Conservation (phyloP, 257 asterid species). For the Ligustrum vulgare region DNA sequence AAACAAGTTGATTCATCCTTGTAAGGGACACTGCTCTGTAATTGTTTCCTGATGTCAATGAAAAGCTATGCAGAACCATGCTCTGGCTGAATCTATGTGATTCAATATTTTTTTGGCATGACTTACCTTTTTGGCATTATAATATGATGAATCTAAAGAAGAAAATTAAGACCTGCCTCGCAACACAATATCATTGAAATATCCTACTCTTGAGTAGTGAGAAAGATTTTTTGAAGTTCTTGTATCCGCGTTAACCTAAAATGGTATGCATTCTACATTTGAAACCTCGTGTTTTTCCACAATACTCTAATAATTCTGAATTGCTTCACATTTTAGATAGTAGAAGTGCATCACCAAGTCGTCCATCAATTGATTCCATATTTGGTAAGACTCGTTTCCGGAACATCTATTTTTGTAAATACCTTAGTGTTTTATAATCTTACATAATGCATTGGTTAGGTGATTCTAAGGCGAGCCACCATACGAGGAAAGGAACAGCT, state of each 20-base stretch:
- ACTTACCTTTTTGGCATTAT: background rate
- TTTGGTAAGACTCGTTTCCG: slow-evolving; percentile 42
- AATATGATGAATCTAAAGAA: background rate
- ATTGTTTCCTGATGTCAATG: background rate
- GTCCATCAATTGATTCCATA: slow-evolving; percentile 58
- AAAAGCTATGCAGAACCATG: background rate
- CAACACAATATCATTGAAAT: background rate
- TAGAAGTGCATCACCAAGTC: slow-evolving; percentile 62
- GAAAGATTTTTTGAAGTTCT: background rate
- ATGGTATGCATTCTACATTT: background rate
- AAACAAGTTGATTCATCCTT: background rate
- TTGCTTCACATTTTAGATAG: slow-evolving; percentile 34
- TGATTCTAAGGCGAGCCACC: slow-evolving; percentile 38
- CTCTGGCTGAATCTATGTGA: background rate
- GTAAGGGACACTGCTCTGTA: background rate
- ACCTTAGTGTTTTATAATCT: slow-evolving; percentile 6
- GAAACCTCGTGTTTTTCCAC: background rate
- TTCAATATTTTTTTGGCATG: background rate
- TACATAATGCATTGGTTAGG: slow-evolving; percentile 31
- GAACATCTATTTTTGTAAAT: background rate
- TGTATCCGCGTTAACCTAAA: background rate
- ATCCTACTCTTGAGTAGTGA: background rate
- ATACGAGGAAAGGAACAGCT: slow-evolving; percentile 33
- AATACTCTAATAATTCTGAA: background rate
- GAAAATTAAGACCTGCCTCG: background rate